These are phyloP conservation scores for Termitomyces sp. DNA, from an alignment of 768 basidiomycete genomes.

Conservation along the genomic window DNA sequence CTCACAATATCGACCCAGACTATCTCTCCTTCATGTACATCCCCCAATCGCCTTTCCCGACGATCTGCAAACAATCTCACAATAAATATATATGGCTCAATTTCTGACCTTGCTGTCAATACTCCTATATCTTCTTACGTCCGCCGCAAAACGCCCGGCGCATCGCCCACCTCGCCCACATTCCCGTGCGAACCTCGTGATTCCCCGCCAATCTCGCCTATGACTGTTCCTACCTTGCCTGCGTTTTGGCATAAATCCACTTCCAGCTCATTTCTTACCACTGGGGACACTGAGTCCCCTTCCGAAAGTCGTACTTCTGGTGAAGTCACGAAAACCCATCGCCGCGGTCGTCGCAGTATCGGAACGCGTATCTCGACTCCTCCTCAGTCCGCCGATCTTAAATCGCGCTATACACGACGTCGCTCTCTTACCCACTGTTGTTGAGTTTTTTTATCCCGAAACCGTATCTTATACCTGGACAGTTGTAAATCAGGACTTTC, in stretches of 20 bases:
- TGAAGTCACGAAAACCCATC: constrained; percentile 22
- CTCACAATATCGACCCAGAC: constrained; percentile 19
- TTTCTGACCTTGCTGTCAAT: constrained; percentile 49
- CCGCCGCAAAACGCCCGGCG: constrained; percentile 72
- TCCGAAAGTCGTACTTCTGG: constrained; percentile 17
- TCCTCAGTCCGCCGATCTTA: constrained; percentile 25
- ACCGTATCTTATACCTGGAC: neutral
- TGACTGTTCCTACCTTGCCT: constrained; percentile 63
- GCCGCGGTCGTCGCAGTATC: constrained; percentile 29
- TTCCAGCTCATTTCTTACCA: constrained; percentile 37
- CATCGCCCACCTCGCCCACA: constrained; percentile 63
- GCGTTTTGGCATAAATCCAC: constrained; percentile 40
- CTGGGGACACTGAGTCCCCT: constrained; percentile 27
- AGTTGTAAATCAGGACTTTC: constrained; percentile 9
- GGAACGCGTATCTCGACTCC: constrained; percentile 42
- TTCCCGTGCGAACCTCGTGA: constrained; percentile 44
- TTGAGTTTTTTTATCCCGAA: constrained; percentile 9
- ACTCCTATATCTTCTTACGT: constrained; percentile 79
- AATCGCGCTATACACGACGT: constrained; percentile 23
- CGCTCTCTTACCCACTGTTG: constrained; percentile 23
- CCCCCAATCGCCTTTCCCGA: constrained; percentile 37
- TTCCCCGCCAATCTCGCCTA: constrained; percentile 34
- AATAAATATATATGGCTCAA: constrained; percentile 43
- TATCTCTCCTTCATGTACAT: constrained; percentile 29
- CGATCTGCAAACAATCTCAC: constrained; percentile 40